A percentile compares a stretch with the other conserved stretches of the same genome.
Conservation (phyloP, 345 rosid species). For the Lenwebbia sp. region DNA sequence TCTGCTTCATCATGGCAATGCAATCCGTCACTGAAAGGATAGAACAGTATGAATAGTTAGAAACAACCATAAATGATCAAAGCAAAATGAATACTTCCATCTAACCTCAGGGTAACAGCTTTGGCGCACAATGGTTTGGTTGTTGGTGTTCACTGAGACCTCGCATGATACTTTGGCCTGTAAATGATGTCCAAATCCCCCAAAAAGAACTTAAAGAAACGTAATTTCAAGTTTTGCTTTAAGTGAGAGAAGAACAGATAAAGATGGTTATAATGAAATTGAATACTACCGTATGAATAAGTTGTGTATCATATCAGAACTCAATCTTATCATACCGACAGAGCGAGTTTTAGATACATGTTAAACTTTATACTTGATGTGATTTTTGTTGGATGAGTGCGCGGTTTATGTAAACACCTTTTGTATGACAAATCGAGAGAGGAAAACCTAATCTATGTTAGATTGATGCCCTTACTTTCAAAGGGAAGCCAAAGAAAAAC, state of each 20-base stretch:
- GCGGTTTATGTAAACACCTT: not conserved
- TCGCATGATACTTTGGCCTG: slow-evolving; percentile 31
- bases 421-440: not conserved
- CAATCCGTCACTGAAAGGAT: not conserved
- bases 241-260: not conserved
- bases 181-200: not conserved
- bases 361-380: not conserved
- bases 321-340: not conserved
- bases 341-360: not conserved
- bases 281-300: not conserved
- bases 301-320: not conserved
- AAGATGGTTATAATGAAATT: not conserved
- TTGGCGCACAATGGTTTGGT: slow-evolving; percentile 25
- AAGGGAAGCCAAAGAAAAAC: slow-evolving; percentile 40
- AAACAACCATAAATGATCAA: not conserved
- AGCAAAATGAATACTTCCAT: not conserved
- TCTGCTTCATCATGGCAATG: not conserved
- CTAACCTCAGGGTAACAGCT: slow-evolving; percentile 23
- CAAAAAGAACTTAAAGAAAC: not conserved
- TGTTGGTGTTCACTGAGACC: slow-evolving; percentile 23
- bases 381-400: not conserved
- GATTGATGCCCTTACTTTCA: slow-evolving; percentile 33
- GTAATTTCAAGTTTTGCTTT: not conserved
- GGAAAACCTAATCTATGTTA: not conserved
- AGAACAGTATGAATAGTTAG: not conserved